These are phyloP conservation scores for Begonia fuchsioides DNA, from an alignment of 306 rosid species.

Conservation along the genomic window DNA sequence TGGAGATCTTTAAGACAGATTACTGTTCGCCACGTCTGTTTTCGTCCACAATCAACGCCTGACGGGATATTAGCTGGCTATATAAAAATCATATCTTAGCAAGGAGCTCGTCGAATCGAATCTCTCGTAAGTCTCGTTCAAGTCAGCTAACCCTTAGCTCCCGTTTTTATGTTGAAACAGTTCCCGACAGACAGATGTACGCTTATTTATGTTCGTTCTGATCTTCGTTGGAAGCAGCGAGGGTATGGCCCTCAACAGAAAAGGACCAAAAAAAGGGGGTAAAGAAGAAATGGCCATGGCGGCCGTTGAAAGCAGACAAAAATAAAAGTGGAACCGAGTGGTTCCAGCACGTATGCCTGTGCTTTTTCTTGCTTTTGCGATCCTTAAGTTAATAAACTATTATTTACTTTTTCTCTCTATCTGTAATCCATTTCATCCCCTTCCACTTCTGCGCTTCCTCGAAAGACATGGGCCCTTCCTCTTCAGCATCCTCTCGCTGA, in stretches of 20 bases:
- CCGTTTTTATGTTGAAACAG: too few species aligned
- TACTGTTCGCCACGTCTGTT: too few species aligned
- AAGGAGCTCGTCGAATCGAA: too few species aligned
- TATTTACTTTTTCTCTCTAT: not conserved
- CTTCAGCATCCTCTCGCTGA: not conserved
- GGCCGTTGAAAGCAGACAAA: constrained; percentile 9
- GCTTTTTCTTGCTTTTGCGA: not conserved
- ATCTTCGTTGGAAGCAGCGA: too few species aligned
- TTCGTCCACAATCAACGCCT: too few species aligned
- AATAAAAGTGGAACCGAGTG: constrained; percentile 20
- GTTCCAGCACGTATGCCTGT: constrained; percentile 17
- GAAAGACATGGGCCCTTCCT: not conserved
- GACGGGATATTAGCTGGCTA: too few species aligned
- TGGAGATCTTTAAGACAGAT: too few species aligned
- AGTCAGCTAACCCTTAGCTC: too few species aligned
- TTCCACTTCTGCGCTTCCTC: not conserved
- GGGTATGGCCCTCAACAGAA: not conserved
- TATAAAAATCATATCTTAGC: too few species aligned
- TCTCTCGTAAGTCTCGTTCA: too few species aligned
- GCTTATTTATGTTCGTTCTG: too few species aligned
- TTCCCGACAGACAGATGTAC: too few species aligned
- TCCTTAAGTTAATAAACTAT: not conserved
- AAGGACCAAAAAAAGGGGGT: constrained; percentile 9
- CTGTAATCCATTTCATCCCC: not conserved
- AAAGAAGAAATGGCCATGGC: constrained; percentile 1